Conservation (phyloP, 78 protist species). For the Dictyostelium brefeldianum region DNA sequence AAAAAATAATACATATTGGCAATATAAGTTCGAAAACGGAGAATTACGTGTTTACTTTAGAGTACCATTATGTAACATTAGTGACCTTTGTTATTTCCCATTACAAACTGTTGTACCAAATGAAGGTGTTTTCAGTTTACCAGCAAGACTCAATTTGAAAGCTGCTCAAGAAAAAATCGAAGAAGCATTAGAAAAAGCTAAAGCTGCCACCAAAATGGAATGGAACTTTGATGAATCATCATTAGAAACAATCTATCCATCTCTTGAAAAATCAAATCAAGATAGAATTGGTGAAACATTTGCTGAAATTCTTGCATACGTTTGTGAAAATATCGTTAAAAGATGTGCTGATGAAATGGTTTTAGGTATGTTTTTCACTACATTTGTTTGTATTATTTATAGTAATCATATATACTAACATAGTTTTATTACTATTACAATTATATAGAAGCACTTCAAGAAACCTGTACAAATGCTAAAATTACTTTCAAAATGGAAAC, state of each 20-base stretch:
- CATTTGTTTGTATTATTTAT: no score
- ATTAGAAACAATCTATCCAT: constrained; percentile 33
- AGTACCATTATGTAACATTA: background rate
- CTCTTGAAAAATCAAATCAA: background rate
- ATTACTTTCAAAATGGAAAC: constrained; percentile 13
- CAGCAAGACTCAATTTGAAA: constrained; percentile 30
- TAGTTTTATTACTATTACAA: no score
- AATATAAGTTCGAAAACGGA: constrained; percentile 21
- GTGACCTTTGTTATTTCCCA: constrained; percentile 38
- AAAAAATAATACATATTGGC: constrained; percentile 54
- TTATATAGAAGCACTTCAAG: constrained; percentile 70
- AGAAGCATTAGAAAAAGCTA: constrained; percentile 42
- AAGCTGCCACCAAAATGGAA: constrained; percentile 37
- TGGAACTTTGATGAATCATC: constrained; percentile 48
- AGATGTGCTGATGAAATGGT: constrained; percentile 72
- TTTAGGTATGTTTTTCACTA: no score
- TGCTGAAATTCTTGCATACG: constrained; percentile 8
- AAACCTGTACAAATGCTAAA: constrained; percentile 24
- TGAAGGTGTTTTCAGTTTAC: constrained; percentile 51
- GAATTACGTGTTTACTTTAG: constrained; percentile 28
- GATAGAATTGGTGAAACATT: constrained; percentile 50
- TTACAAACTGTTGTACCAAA: constrained; percentile 44
- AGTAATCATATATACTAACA: no score
- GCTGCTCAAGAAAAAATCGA: constrained; percentile 23
- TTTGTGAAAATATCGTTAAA: constrained; percentile 12